Percentiles rank a stretch among this genome's conserved stretches.
These are phyloP conservation scores for Claviceps sp. DNA, from an alignment of 2,329 filamentous ascomycete species.

Conservation along the genomic window DNA sequence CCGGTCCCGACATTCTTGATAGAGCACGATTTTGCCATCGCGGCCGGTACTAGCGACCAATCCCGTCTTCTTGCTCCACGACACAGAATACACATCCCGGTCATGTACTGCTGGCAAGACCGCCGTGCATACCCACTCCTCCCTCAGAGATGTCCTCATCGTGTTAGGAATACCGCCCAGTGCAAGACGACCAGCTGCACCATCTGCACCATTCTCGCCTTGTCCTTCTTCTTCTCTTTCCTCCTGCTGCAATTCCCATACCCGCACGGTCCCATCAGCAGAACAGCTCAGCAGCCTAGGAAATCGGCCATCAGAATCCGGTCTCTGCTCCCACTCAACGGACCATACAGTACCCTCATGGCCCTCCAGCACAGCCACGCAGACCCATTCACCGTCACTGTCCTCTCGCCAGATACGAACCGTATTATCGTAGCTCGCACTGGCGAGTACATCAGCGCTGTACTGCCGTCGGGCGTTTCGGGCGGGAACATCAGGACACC, in stretches of 20 bases:
- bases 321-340: slow-evolving; percentile 53
- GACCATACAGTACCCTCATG: slow-evolving; percentile 86
- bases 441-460: slow-evolving; percentile 63
- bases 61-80: slow-evolving; percentile 70
- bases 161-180: slow-evolving; percentile 71
- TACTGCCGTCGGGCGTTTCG: slow-evolving; percentile 33
- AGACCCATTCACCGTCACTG: slow-evolving; percentile 80
- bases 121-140: slow-evolving; percentile 71
- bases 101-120: slow-evolving; percentile 65
- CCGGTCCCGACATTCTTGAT: slow-evolving; percentile 42
- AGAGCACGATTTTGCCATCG: slow-evolving; percentile 70
- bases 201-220: slow-evolving; percentile 10
- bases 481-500: slow-evolving; percentile 61
- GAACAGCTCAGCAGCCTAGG: slow-evolving; percentile 68
- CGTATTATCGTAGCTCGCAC: slow-evolving; percentile 88
- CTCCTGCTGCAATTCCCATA: slow-evolving; percentile 59
- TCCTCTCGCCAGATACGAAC: slow-evolving; percentile 84
- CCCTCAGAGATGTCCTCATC: slow-evolving; percentile 63
- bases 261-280: slow-evolving; percentile 63
- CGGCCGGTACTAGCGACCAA: slow-evolving; percentile 79
- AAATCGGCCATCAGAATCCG: slow-evolving; percentile 26
- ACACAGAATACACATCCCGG: slow-evolving; percentile 68
- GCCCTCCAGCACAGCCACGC: slow-evolving; percentile 66
- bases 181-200: slow-evolving; percentile 22
- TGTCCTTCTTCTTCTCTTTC: slow-evolving; percentile 31